Conservation (phyloP, 1,284 basidiomycete species). For the Puccinia novopanici region DNA sequence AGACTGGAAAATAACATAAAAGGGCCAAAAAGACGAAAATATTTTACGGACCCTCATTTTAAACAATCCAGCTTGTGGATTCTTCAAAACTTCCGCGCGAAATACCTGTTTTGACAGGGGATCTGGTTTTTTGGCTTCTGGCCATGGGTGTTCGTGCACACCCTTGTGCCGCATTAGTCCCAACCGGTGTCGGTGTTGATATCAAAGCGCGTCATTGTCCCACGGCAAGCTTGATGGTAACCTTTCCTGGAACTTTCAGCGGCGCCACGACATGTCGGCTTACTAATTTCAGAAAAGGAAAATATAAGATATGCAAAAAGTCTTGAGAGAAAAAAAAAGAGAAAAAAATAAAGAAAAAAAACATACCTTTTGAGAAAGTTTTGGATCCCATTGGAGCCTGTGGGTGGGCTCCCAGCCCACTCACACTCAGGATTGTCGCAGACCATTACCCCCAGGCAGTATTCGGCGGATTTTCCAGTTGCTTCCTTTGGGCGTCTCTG, state of each 20-base stretch:
- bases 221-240: neutral
- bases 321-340: no score
- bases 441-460: neutral
- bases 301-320: no score
- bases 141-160: neutral
- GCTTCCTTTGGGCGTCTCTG: neutral
- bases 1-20: no score
- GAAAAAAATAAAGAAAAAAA: no score
- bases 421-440: neutral
- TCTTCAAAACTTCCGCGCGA: neutral
- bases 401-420: neutral
- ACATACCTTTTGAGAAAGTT: neutral
- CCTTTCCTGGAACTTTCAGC: neutral
- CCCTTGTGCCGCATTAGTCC: neutral
- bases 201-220: neutral
- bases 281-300: no score
- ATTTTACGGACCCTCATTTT: neutral
- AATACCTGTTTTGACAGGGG: neutral
- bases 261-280: no score
- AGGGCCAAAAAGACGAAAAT: no score
- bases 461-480: neutral
- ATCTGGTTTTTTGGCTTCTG: neutral
- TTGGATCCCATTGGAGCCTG: neutral
- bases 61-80: neutral
- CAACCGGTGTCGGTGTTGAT: neutral